Percentiles rank a stretch among this genome's conserved stretches.
phyloP scores from a whole-genome alignment of 148 eudicot species.

The Spergularia marina region DNA sequence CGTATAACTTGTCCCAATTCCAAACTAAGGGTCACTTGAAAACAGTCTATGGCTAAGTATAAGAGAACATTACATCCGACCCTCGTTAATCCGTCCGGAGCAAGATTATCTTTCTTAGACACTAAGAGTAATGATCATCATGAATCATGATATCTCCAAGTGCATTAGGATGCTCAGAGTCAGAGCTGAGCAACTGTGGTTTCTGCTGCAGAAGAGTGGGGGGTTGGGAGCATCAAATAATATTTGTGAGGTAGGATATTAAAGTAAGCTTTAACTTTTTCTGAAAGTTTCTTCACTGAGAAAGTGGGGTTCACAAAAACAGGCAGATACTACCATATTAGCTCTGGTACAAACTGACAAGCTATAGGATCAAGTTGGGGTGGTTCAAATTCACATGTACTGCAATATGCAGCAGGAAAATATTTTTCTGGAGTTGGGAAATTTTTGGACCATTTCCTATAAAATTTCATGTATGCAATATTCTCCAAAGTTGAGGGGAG shows the following conservation, averaged over 20 bases:
- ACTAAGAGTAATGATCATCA: not conserved
- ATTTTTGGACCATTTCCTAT: not conserved
- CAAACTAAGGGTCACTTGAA: not conserved
- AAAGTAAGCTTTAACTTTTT: not conserved
- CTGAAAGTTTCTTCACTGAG: not conserved
- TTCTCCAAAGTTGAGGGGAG: not conserved
- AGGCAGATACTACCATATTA: conserved; percentile 21
- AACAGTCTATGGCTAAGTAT: not conserved
- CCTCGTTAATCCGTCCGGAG: no score
- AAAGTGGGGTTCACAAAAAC: conserved; percentile 21
- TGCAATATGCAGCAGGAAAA: conserved; percentile 18
- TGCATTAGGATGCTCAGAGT: conserved; percentile 21
- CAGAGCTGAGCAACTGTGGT: conserved; percentile 10
- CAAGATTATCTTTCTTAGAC: not conserved
- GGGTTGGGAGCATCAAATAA: conserved; percentile 14
- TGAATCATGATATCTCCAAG: not conserved
- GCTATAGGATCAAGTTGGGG: conserved; percentile 28
- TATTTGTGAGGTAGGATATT: conserved; percentile 24
- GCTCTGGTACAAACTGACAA: conserved; percentile 23
- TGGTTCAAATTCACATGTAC: conserved; percentile 30
- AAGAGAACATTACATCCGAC: not conserved
- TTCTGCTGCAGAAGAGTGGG: conserved; percentile 6
- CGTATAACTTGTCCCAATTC: no score
- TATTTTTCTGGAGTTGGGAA: conserved; percentile 15
- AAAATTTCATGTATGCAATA: not conserved